These are phyloP conservation scores for Saccharomycopsis oosterbeekiorum DNA, from an alignment of 805 yeast species.

Conservation along the genomic window DNA sequence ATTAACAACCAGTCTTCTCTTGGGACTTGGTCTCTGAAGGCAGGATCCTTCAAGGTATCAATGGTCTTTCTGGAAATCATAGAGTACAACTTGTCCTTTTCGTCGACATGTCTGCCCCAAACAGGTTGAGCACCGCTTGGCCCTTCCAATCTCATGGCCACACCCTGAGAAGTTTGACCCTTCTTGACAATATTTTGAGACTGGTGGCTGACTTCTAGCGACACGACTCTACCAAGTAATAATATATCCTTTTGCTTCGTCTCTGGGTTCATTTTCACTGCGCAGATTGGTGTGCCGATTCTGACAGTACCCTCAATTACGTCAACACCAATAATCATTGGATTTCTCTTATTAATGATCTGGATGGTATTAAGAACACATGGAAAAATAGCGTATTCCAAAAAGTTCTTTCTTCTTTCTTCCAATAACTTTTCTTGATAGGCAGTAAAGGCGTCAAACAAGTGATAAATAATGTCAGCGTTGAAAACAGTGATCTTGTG, in stretches of 20 bases:
- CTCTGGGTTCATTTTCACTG: slow-evolving; percentile 79
- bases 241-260: slow-evolving; percentile 66
- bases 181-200: slow-evolving; percentile 70
- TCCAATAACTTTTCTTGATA: slow-evolving; percentile 85
- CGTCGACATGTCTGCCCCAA: slow-evolving; percentile 99
- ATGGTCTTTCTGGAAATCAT: slow-evolving; percentile 80
- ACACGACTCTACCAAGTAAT: slow-evolving; percentile 73
- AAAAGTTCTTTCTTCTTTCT: slow-evolving; percentile 78
- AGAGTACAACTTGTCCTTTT: slow-evolving; percentile 84
- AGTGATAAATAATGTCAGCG: slow-evolving; percentile 93
- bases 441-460: slow-evolving; percentile 89
- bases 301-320: slow-evolving; percentile 84
- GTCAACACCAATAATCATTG: slow-evolving; percentile 99
- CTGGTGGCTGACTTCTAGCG: slow-evolving; percentile 95
- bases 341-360: slow-evolving; percentile 95
- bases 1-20: slow-evolving; percentile 94
- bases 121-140: slow-evolving; percentile 89
- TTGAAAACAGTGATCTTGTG: slow-evolving; percentile 86
- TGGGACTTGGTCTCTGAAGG: slow-evolving; percentile 88
- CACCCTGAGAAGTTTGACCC: slow-evolving; percentile 97
- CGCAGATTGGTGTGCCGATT: slow-evolving; percentile 91
- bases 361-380: slow-evolving; percentile 90
- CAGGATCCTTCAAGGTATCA: slow-evolving; percentile 96
- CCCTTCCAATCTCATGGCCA: slow-evolving; percentile 93
- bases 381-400: slow-evolving; percentile 88